Evolutionary conservation across 768 basidiomycete species (phyloP), one percentile per base, ranked within the genome.

Genomic region (Lentinula guzmanii): DNA sequence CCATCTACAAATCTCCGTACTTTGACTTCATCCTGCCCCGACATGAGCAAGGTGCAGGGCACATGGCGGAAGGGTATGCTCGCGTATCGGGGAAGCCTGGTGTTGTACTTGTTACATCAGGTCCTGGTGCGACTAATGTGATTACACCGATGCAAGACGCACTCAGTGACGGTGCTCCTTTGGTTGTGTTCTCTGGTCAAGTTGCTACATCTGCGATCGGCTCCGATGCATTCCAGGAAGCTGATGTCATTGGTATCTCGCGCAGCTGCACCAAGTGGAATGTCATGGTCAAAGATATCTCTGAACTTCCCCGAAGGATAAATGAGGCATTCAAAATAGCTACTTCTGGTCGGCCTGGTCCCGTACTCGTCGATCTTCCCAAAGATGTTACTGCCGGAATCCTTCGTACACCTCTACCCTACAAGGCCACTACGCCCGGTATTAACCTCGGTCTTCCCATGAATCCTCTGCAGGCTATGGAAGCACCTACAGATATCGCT

Each of bases 261-360:
- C 82, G 96, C 55, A 87, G 89, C 67, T 99, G 97, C 78, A 98
- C 97, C 28, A 99, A 98, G 73, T 98, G 97, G 97, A 98, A 99
- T 71, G 96, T 99, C 63, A 96, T 98, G 95, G 93, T 98, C 56
- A 98, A 98, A 75, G 95, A 95, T 70, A 93, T 98, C 62, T 74
- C 91, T 11, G 97, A 98, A 74, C 82, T 98, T 2, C 97, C 97
- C 13, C 80, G 96, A 46, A 83, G 97, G 62, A 96, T 98, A 71
- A 98, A 98, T 71, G 97, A 99, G 73, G 97, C 97, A 0, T 98
- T 99, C 85, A 97, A 98, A 74, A 98, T 99, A 65, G 97, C 97
- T 13, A 95, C 93, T 1, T 92, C 94, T 5, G 97, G 97, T 0
- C 87, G 97, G 33, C 97, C 97, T 0, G 97, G 97, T 0, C 97